Percentiles rank a stretch among this genome's conserved stretches.
Evolutionary conservation across 805 yeast species (phyloP).

Genomic region (Ogataea trehalophila): DNA sequence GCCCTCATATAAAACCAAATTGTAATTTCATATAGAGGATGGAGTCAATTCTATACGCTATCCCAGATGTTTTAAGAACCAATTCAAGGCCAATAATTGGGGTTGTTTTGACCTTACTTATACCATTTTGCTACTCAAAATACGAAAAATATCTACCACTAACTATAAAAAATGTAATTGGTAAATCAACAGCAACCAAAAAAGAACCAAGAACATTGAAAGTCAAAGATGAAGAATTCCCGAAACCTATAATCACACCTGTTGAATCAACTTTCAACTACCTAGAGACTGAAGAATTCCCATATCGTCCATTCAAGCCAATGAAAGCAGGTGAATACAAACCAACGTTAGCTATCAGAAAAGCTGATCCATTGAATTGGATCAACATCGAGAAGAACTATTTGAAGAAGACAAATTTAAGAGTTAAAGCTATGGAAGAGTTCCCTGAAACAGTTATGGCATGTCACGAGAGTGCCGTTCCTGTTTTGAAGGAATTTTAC

Average conservation of each 20-base stretch:
- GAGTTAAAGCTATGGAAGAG: slow-evolving; percentile 31
- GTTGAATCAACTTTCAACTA: slow-evolving; percentile 39
- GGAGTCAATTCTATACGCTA: too few species aligned
- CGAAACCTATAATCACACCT: slow-evolving; percentile 25
- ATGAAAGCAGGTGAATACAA: slow-evolving; percentile 48
- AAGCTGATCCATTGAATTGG: slow-evolving; percentile 48
- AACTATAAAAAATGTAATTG: background rate
- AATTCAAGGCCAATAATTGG: slow-evolving; percentile 5
- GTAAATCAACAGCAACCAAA: background rate
- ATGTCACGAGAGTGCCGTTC: slow-evolving; percentile 26
- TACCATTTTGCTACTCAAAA: slow-evolving; percentile 5
- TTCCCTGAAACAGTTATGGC: slow-evolving; percentile 32
- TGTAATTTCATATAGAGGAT: too few species aligned
- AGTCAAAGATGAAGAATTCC: slow-evolving; percentile 1
- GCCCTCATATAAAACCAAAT: too few species aligned
- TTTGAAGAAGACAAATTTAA: slow-evolving; percentile 36
- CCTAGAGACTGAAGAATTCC: slow-evolving; percentile 35
- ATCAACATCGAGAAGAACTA: slow-evolving; percentile 61
- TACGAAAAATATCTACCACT: slow-evolving; percentile 3
- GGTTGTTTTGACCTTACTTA: slow-evolving; percentile 5
- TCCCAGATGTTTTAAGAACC: background rate
- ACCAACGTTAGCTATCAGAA: slow-evolving; percentile 58
- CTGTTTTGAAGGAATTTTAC: slow-evolving; percentile 48
- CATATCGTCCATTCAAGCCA: slow-evolving; percentile 34
- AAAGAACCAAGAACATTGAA: too few species aligned